A percentile compares a stretch with the other conserved stretches of the same genome.
phyloP scores from a whole-genome alignment of 1,284 basidiomycete species.

The Coniophora puteana region DNA sequence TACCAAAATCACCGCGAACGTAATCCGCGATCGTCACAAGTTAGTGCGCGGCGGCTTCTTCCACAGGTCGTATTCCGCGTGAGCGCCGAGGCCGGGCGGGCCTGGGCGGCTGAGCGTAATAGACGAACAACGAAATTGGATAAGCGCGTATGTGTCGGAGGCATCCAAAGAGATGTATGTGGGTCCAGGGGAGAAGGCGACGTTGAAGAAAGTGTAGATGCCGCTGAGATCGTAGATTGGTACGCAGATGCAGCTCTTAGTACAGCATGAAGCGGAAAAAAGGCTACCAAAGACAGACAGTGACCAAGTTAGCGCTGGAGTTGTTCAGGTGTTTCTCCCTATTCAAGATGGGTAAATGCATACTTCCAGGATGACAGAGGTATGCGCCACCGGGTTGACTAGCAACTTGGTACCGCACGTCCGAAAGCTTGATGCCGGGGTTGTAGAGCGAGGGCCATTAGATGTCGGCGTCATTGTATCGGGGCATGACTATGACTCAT shows the following conservation, averaged over 20 bases:
- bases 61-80: constrained; percentile 17
- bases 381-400: constrained; percentile 42
- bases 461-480: too few relatives aligned
- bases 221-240: constrained; percentile 71
- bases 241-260: constrained; percentile 79
- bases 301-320: not conserved
- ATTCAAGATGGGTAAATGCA: not conserved
- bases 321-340: too few relatives aligned
- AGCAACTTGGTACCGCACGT: constrained; percentile 35
- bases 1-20: constrained; percentile 66
- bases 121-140: constrained; percentile 7
- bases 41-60: constrained; percentile 31
- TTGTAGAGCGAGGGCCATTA: constrained; percentile 57
- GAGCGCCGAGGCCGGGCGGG: too few relatives aligned
- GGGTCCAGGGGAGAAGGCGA: constrained; percentile 47
- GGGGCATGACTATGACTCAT: too few relatives aligned
- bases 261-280: constrained; percentile 82
- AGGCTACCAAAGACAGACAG: constrained; percentile 43
- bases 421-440: constrained; percentile 46
- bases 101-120: not conserved
- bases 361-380: constrained; percentile 41
- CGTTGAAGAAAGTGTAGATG: constrained; percentile 66
- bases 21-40: constrained; percentile 52
- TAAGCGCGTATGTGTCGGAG: constrained; percentile 7
- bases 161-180: too few relatives aligned